These are phyloP conservation scores for Brettanomyces nanus DNA, from an alignment of 805 yeast species.

Conservation along the genomic window DNA sequence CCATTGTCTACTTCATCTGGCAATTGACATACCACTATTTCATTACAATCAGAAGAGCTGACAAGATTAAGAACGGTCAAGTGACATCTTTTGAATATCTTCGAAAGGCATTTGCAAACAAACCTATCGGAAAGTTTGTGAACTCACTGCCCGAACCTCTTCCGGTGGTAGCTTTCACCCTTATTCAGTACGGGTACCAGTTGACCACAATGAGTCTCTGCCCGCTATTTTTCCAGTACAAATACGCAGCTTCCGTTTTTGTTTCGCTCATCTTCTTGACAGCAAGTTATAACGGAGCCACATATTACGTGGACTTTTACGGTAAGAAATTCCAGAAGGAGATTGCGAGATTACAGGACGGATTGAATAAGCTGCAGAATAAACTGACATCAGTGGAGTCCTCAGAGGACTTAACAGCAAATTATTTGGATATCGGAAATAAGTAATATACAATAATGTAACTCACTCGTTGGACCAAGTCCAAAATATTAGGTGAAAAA, in stretches of 20 bases:
- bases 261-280: conserved; percentile 63
- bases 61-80: conserved; percentile 76
- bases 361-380: conserved; percentile 56
- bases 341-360: conserved; percentile 59
- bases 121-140: conserved; percentile 65
- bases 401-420: background rate
- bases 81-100: conserved; percentile 84
- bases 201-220: conserved; percentile 79
- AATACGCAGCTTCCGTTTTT: conserved; percentile 58
- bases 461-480: background rate
- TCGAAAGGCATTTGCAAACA: conserved; percentile 59
- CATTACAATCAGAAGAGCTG: conserved; percentile 72
- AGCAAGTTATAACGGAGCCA: conserved; percentile 91
- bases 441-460: background rate
- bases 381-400: conserved; percentile 6
- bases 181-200: conserved; percentile 84
- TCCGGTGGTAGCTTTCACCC: conserved; percentile 81
- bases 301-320: conserved; percentile 85
- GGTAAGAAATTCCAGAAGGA: conserved; percentile 88
- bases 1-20: conserved; percentile 80
- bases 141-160: conserved; percentile 75
- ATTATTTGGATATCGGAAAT: background rate
- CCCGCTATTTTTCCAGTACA: conserved; percentile 77
- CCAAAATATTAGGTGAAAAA: conserved; percentile 3
- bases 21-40: conserved; percentile 86